Evolutionary conservation across 345 rosid genomes (phyloP).

Genomic region (Turnera subulata): DNA sequence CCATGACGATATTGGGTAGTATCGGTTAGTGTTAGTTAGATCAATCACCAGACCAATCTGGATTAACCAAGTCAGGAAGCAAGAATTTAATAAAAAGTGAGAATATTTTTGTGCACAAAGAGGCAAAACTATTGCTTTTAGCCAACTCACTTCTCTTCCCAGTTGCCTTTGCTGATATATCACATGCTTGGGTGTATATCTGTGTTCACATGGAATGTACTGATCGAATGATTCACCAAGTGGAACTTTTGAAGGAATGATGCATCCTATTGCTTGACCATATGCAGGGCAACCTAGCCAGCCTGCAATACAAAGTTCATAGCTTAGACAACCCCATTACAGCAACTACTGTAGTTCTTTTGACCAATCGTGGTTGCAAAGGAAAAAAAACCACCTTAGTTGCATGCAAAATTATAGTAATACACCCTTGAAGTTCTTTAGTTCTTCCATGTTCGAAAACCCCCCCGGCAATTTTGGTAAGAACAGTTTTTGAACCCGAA

Average conservation of each 20-base stretch:
- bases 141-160: conserved; percentile 64
- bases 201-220: conserved; percentile 55
- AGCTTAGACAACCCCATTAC: background rate
- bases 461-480: no score
- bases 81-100: background rate
- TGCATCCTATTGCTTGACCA: conserved; percentile 59
- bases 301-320: conserved; percentile 34
- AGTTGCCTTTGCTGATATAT: conserved; percentile 62
- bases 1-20: conserved; percentile 67
- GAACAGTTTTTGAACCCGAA: no score
- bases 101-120: background rate
- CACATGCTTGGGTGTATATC: conserved; percentile 95
- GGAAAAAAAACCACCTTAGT: no score
- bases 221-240: conserved; percentile 71
- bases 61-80: background rate
- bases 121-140: background rate
- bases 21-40: conserved; percentile 84
- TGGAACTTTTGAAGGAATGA: conserved; percentile 93
- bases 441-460: no score
- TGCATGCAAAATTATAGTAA: no score
- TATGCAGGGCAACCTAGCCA: conserved; percentile 83
- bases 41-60: conserved; percentile 97
- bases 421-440: no score
- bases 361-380: no score
- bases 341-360: no score